A percentile compares a stretch with the other conserved stretches of the same genome.
phyloP scores from a whole-genome alignment of 1,284 basidiomycete genomes.

The Tylopilus sp. region DNA sequence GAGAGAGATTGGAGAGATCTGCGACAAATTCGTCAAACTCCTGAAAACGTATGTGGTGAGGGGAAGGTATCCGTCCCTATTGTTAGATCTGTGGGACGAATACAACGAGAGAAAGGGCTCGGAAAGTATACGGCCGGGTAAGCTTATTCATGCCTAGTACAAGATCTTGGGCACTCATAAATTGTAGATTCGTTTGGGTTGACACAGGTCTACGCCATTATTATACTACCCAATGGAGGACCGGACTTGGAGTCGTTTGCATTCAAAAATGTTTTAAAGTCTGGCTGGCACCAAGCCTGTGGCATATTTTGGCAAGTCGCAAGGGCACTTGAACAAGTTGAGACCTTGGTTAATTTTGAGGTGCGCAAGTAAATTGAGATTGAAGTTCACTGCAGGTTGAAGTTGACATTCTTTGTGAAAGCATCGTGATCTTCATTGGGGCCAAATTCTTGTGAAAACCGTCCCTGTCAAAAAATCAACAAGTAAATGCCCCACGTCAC shows the following conservation, averaged over 20 bases:
- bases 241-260: constrained; percentile 83
- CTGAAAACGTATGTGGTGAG: constrained; percentile 81
- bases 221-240: constrained; percentile 88
- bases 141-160: constrained; percentile 6
- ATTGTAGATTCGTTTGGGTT: constrained; percentile 67
- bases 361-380: constrained; percentile 44
- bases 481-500: constrained; percentile 34
- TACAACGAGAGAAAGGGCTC: constrained; percentile 73
- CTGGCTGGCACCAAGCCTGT: constrained; percentile 83
- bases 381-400: background rate
- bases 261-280: constrained; percentile 49
- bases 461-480: constrained; percentile 31
- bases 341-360: constrained; percentile 81
- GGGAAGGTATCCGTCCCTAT: constrained; percentile 76
- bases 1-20: constrained; percentile 68
- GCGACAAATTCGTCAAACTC: constrained; percentile 76
- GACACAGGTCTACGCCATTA: constrained; percentile 82
- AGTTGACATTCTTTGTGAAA: constrained; percentile 36
- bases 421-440: constrained; percentile 98
- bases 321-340: constrained; percentile 74
- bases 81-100: constrained; percentile 86
- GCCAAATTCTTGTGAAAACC: constrained; percentile 87
- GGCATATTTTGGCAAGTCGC: constrained; percentile 91
- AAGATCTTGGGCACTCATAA: constrained; percentile 7
- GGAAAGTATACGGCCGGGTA: constrained; percentile 86